Evolutionary conservation across 768 basidiomycete genomes (phyloP).

Genomic region (Tylopilus rubrobrunneus): DNA sequence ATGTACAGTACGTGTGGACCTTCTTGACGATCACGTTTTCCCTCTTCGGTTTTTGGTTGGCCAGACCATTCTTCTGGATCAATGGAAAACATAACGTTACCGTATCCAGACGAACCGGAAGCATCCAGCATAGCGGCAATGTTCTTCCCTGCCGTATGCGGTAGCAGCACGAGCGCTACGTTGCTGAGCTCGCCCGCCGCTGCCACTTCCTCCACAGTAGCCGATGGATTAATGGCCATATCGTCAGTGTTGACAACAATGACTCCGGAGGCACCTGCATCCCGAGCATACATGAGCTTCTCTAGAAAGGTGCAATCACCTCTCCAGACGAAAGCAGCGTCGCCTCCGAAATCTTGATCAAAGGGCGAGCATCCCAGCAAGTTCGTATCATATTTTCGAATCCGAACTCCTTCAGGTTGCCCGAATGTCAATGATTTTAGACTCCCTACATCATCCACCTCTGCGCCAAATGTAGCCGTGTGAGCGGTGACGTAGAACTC

Average conservation of each 20-base stretch:
- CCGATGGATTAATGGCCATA: conserved; percentile 59
- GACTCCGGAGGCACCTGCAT: conserved; percentile 73
- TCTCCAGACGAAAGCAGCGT: conserved; percentile 60
- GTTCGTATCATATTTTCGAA: conserved; percentile 53
- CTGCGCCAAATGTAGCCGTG: conserved; percentile 69
- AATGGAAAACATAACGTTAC: conserved; percentile 50
- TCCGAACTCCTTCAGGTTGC: conserved; percentile 47
- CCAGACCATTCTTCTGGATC: conserved; percentile 34
- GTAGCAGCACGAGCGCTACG: conserved; percentile 56
- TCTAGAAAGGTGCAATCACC: conserved; percentile 88
- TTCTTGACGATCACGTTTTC: conserved; percentile 21
- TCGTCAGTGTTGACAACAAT: conserved; percentile 71
- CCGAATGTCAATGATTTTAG: conserved; percentile 41
- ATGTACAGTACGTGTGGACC: conserved; percentile 61
- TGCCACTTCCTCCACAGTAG: conserved; percentile 51
- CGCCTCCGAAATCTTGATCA: conserved; percentile 41
- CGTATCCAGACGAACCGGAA: conserved; percentile 43
- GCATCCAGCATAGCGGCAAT: conserved; percentile 54
- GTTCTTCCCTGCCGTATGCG: conserved; percentile 46
- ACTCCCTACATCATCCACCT: conserved; percentile 38
- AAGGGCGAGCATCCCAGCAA: conserved; percentile 58
- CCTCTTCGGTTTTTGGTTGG: conserved; percentile 3
- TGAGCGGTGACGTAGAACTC: conserved; percentile 55
- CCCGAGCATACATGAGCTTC: conserved; percentile 68
- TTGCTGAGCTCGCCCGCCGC: conserved; percentile 55